Evolutionary conservation across 177 flowering plant species (phyloP).

Genomic region (Vitis hybrid): DNA sequence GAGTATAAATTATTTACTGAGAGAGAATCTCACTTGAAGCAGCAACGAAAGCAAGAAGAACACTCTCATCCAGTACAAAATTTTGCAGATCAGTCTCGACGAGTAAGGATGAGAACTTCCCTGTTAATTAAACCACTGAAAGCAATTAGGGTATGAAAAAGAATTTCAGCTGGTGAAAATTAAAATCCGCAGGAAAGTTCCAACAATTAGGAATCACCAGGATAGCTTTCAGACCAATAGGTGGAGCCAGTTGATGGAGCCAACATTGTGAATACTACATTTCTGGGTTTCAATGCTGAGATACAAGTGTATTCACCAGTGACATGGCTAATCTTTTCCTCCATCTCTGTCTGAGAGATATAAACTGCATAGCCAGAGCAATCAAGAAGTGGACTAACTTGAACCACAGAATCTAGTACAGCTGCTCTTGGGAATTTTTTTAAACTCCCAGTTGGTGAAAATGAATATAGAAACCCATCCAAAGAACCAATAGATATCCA

Average conservation of each 20-base stretch:
- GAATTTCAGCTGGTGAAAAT: neutral
- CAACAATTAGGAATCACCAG: conserved; percentile 38
- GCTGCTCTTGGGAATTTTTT: conserved; percentile 48
- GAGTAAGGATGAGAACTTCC: conserved; percentile 38
- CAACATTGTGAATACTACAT: conserved; percentile 51
- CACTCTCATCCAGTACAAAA: conserved; percentile 70
- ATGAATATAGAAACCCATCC: conserved; percentile 81
- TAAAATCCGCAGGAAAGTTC: neutral
- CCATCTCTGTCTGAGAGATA: conserved; percentile 65
- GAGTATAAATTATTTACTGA: neutral
- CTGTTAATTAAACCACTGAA: conserved; percentile 32
- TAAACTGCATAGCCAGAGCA: conserved; percentile 87
- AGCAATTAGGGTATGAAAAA: neutral
- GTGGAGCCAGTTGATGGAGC: conserved; percentile 68
- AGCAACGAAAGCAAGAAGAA: conserved; percentile 69
- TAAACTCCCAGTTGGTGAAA: conserved; percentile 69
- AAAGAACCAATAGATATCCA: conserved; percentile 89
- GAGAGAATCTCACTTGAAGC: conserved; percentile 60
- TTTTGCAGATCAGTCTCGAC: conserved; percentile 56
- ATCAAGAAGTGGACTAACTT: conserved; percentile 77
- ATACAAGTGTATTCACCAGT: conserved; percentile 48
- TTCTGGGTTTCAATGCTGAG: conserved; percentile 64
- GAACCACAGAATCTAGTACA: conserved; percentile 52
- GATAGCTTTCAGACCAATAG: conserved; percentile 64
- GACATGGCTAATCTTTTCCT: conserved; percentile 47